Percentiles rank a stretch among this genome's conserved stretches.
phyloP scores from a whole-genome alignment of 2,329 filamentous ascomycete genomes.

The Monilinia aucupariae region DNA sequence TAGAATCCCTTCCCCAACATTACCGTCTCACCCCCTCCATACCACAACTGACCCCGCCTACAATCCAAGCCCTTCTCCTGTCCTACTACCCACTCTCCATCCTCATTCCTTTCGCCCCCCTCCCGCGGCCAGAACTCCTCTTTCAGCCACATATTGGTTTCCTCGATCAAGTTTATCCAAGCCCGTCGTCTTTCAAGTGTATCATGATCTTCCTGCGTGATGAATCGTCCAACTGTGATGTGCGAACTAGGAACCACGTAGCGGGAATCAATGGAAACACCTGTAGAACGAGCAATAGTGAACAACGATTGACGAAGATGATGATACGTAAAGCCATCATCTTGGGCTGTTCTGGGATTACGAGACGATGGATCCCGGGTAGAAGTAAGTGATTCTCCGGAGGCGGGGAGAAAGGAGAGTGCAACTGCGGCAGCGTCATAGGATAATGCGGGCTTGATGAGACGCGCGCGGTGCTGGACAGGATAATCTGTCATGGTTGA shows the following conservation, averaged over 20 bases:
- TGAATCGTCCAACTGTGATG: conserved; percentile 78
- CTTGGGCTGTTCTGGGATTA: conserved; percentile 37
- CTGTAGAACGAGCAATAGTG: conserved; percentile 52
- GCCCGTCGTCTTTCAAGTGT: conserved; percentile 45
- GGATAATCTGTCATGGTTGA: conserved; percentile 61
- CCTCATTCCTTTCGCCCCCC: conserved; percentile 37
- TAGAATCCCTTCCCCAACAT: conserved; percentile 56
- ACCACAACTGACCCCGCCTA: conserved; percentile 75
- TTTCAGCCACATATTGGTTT: conserved; percentile 71
- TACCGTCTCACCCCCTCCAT: conserved; percentile 73
- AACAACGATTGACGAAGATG: conserved; percentile 80
- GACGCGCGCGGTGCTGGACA: conserved; percentile 59
- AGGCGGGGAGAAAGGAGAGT: conserved; percentile 78
- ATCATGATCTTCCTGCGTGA: conserved; percentile 60
- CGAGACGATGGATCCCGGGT: conserved; percentile 14
- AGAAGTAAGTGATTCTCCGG: conserved; percentile 48
- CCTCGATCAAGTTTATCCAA: conserved; percentile 68
- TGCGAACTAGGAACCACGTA: conserved; percentile 89
- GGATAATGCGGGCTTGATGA: conserved; percentile 77
- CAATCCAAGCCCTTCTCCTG: conserved; percentile 76
- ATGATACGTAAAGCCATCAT: conserved; percentile 78
- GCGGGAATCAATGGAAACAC: conserved; percentile 66
- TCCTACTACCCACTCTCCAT: conserved; percentile 80
- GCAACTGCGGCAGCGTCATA: conserved; percentile 84
- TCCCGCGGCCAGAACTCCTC: conserved; percentile 61